Conservation (phyloP, 1,284 basidiomycete species). For the Chondrostereum purpureum region DNA sequence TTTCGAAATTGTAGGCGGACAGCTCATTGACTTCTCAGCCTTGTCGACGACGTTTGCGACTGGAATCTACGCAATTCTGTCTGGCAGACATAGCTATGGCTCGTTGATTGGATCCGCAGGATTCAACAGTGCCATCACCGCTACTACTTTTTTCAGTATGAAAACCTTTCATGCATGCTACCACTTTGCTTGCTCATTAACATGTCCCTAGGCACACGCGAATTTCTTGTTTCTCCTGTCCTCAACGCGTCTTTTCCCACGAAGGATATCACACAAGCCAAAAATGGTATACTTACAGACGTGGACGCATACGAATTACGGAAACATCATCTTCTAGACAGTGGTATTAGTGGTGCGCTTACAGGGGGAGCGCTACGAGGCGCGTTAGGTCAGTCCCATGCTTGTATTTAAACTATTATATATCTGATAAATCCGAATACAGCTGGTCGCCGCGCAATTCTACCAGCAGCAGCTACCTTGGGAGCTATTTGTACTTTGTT, state of each 20-base stretch:
- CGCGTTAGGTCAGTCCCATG: conserved; percentile 28
- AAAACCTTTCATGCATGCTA: not conserved
- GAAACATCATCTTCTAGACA: conserved; percentile 52
- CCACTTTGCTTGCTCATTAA: not conserved
- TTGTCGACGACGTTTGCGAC: conserved; percentile 43
- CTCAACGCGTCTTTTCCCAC: conserved; percentile 31
- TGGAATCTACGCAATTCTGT: conserved; percentile 47
- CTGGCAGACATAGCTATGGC: conserved; percentile 33
- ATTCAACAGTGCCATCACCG: conserved; percentile 60
- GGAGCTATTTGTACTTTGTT: conserved; percentile 47
- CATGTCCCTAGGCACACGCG: conserved; percentile 47
- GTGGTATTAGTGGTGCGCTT: conserved; percentile 54
- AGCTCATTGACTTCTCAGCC: conserved; percentile 27
- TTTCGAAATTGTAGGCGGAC: conserved; percentile 20
- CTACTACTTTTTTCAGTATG: conserved; percentile 68
- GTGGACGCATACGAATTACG: conserved; percentile 44
- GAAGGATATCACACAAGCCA: conserved; percentile 18
- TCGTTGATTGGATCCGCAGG: conserved; percentile 45
- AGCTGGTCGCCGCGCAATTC: conserved; percentile 33
- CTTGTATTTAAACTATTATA: not conserved
- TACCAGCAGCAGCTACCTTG: conserved; percentile 51
- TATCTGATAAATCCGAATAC: not conserved
- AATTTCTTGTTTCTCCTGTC: conserved; percentile 55
- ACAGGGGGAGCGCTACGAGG: conserved; percentile 46
- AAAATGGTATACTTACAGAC: conserved; percentile 24